Base-by-base conservation (phyloP, 208 protist species). In the Trypanosoma mega region DNA sequence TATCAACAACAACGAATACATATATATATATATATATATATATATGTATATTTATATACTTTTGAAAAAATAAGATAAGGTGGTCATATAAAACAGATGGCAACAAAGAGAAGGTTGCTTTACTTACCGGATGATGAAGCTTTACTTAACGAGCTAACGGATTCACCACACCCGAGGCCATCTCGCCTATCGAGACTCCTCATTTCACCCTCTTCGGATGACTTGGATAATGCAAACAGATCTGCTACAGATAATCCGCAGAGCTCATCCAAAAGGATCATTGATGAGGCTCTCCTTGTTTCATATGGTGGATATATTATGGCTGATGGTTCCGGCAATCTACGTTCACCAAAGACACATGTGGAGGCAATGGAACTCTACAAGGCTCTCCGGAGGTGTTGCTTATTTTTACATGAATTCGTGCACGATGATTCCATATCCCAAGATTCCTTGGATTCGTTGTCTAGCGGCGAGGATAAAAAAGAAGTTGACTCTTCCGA, bases 51-150 rank as follows among this genome's bases (percentile, higher is more conserved):
- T n/a, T n/a, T n/a, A n/a, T n/a, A n/a, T n/a, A n/a, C n/a, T n/a
- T n/a, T n/a, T n/a, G n/a, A n/a, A n/a, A n/a, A n/a, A n/a, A n/a
- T n/a, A n/a, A n/a, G n/a, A n/a, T n/a, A n/a, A n/a, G n/a, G n/a
- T n/a, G n/a, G n/a, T n/a, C n/a, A n/a, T n/a, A n/a, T n/a, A n/a
- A n/a, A n/a, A n/a, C n/a, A n/a, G n/a, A 73, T 71, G 8, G 52
- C 74, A 0, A 55, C 53, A 6, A 90, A 81, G 64, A 69, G 87
- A 5, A 74, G 83, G 18, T 66, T 93, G 14, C 56, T 93, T 9
- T 88, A 93, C 47, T 62, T 93, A 21, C 78, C 82, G 5, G 81
- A 93, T 60, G 87, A 93, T 23, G 74, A 72, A 24, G 76, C 78
- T 34, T 21, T 30, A 26, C 57, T 90, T 30, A 60, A 66, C 11